Percentiles rank a stretch among this genome's conserved stretches.
Evolutionary conservation across 2,329 filamentous ascomycete species (phyloP).

Genomic region (Graphium sp.): DNA sequence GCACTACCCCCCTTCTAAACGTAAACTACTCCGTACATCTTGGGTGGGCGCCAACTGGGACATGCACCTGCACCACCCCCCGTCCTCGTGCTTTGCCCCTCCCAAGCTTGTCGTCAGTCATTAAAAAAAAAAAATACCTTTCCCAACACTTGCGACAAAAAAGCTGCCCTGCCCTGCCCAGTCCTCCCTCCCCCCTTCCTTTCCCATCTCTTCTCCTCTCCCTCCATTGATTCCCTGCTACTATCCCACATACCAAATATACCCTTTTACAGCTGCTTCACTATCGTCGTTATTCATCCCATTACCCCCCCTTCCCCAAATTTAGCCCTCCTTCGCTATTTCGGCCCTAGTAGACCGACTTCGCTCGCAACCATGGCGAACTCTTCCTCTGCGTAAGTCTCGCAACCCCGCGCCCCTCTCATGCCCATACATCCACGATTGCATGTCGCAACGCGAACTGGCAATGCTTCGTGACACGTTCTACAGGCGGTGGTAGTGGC

Average conservation of each 20-base stretch:
- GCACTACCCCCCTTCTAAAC: no score
- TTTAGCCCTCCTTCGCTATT: not conserved
- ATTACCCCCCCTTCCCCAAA: constrained; percentile 1
- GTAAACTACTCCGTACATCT: no score
- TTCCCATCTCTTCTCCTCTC: not conserved
- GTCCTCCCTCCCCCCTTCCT: not conserved
- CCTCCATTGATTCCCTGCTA: not conserved
- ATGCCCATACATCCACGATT: not conserved
- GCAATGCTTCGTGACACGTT: no score
- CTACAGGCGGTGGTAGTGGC: no score
- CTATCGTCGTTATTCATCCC: constrained; percentile 1
- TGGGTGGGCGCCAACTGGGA: no score
- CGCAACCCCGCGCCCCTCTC: not conserved
- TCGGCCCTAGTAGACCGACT: not conserved
- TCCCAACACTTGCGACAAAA: no score
- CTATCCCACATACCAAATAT: not conserved
- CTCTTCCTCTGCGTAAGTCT: constrained; percentile 1
- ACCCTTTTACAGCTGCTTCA: constrained; percentile 2
- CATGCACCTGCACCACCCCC: no score
- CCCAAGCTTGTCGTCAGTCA: no score
- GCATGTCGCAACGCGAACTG: not conserved
- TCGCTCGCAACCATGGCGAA: not conserved
- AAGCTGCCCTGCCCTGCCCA: not conserved
- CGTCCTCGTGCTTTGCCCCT: no score
- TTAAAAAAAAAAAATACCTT: no score